Evolutionary conservation across 345 rosid genomes (phyloP), one percentile per base, ranked within the genome.

Genomic region (Crucihimalaya himalaica): DNA sequence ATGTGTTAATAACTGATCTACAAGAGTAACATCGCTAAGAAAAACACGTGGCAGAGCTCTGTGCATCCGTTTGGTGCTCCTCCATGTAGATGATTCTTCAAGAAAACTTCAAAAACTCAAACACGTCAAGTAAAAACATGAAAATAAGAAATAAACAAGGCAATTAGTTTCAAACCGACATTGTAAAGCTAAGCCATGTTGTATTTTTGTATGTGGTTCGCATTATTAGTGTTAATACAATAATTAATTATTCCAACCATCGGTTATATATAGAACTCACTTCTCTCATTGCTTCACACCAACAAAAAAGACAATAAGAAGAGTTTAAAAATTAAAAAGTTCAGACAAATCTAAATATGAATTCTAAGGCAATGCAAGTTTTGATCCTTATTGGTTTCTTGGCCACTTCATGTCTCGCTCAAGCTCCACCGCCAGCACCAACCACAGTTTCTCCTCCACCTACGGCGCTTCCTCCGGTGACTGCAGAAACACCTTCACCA

Each of bases 391-490:
- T 92, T 20, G 86, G 88, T 71, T 86, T 92, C 63, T 70, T 92
- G 78, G 89, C 86, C 55, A 84, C 86, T 11, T 84, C 96, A 0
- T 86, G 89, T 81, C 42, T 83, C 74, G 87, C 93, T 14, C 98
- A 90, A 72, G 86, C 96, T 19, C 96, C 96, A 0, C 82, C 84
- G 0, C 80, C 96, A 0, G 40, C 89, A 6, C 81, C 81, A 63
- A 77, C 62, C 50, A 50, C 53, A n/a, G 64, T 20, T 76, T 19
- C 65, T 70, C 79, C 79, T 62, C 79, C 74, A 45, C 75, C 80
- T 14, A 45, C 76, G 5, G 43, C 51, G 0, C 58, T 57, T 55
- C 90, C 89, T 31, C 77, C 92, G 4, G 28, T 87, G 29, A 80
- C 89, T 4, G 58, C 89, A 1, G 65, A 80, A 54, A 31, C 91